These are phyloP conservation scores for Candida vartiovaarae DNA, from an alignment of 805 yeast genomes.

Conservation along the genomic window DNA sequence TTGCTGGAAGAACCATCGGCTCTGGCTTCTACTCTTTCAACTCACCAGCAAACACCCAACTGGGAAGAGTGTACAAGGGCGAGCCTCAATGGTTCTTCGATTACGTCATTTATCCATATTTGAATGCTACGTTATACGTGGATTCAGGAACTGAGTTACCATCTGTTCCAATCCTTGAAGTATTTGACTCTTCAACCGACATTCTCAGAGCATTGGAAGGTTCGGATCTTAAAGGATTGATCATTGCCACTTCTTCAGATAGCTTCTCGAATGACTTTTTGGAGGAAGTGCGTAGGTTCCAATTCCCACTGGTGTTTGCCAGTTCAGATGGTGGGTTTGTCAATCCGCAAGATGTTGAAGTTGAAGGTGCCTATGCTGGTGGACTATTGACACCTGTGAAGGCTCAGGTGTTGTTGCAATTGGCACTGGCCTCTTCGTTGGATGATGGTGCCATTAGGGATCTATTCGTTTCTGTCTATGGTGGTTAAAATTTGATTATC, in stretches of 20 bases:
- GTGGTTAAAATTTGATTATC: conserved; percentile 28
- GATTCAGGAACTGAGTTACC: conserved; percentile 13
- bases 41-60: conserved; percentile 37
- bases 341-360: conserved; percentile 6
- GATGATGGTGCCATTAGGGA: conserved; percentile 29
- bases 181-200: conserved; percentile 36
- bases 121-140: conserved; percentile 10
- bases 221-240: conserved; percentile 34
- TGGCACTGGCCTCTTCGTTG: conserved; percentile 36
- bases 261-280: conserved; percentile 33
- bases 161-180: conserved; percentile 36
- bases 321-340: conserved; percentile 20
- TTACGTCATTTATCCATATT: conserved; percentile 4
- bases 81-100: conserved; percentile 32
- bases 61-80: conserved; percentile 42
- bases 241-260: conserved; percentile 47
- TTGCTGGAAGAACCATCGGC: conserved; percentile 36
- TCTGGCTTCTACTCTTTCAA: conserved; percentile 45
- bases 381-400: conserved; percentile 48
- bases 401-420: conserved; percentile 41
- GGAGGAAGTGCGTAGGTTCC: conserved; percentile 23
- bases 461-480: conserved; percentile 46
- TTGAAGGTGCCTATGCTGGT: conserved; percentile 33
- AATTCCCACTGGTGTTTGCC: conserved; percentile 40
- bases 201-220: conserved; percentile 28